Percentiles rank a stretch among this genome's conserved stretches.
These are phyloP conservation scores for Chaetomium strumarium DNA, from an alignment of 2,329 filamentous ascomycete species.

Conservation along the genomic window DNA sequence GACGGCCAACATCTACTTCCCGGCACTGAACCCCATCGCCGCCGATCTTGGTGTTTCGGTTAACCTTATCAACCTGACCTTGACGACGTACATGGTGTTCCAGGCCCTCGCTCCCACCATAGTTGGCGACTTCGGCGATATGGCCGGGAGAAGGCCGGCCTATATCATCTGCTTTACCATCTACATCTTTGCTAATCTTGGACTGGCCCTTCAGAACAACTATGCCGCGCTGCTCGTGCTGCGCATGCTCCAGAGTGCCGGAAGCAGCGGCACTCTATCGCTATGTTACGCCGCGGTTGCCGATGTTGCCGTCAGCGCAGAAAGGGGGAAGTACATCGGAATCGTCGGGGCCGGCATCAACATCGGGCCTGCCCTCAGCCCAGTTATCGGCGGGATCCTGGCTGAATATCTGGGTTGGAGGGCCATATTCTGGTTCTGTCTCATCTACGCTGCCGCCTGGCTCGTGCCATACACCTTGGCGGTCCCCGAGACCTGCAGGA, in stretches of 20 bases:
- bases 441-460: constrained; percentile 47
- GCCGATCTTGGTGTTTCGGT: constrained; percentile 35
- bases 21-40: constrained; percentile 37
- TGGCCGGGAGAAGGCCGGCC: constrained; percentile 54
- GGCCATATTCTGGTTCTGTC: constrained; percentile 64
- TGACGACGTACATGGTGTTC: constrained; percentile 59
- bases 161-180: constrained; percentile 53
- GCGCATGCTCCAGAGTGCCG: constrained; percentile 56
- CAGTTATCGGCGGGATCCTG: constrained; percentile 59
- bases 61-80: constrained; percentile 41
- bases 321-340: constrained; percentile 69
- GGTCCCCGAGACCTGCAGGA: constrained; percentile 55
- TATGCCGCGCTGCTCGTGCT: constrained; percentile 55
- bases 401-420: constrained; percentile 60
- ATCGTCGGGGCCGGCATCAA: constrained; percentile 56
- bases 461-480: constrained; percentile 49
- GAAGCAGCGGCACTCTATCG: constrained; percentile 64
- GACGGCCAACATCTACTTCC: constrained; percentile 54
- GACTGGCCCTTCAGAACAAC: constrained; percentile 51
- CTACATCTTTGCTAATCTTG: constrained; percentile 54
- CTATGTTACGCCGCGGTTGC: constrained; percentile 66
- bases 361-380: constrained; percentile 49
- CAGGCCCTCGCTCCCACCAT: constrained; percentile 57
- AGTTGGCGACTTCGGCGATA: constrained; percentile 57
- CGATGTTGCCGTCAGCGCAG: constrained; percentile 61